These are phyloP conservation scores for Ganoderma lingzhi DNA, from an alignment of 1,284 basidiomycete species.

Conservation along the genomic window DNA sequence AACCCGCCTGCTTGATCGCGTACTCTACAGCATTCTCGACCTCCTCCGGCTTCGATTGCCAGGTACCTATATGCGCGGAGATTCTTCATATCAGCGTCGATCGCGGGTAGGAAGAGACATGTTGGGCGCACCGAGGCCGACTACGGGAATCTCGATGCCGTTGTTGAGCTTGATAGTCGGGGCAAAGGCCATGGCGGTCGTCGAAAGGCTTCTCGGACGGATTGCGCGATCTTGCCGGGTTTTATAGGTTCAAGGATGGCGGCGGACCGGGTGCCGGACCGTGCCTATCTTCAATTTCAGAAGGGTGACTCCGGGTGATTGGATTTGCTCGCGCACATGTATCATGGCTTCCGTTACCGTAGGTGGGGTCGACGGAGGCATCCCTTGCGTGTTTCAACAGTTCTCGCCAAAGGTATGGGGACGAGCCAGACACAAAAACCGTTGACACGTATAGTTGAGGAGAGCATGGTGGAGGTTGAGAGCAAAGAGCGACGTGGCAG, in stretches of 20 bases:
- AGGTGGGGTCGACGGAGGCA: background rate
- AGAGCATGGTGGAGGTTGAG: too few relatives aligned
- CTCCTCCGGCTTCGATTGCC: conserved; percentile 80
- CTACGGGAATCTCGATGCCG: conserved; percentile 69
- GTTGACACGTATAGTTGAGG: too few relatives aligned
- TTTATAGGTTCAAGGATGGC: background rate
- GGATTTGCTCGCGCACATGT: background rate
- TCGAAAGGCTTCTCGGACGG: background rate
- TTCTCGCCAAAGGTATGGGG: too few relatives aligned
- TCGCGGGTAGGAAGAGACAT: background rate
- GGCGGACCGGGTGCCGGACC: conserved; percentile 19
- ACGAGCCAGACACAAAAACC: too few relatives aligned
- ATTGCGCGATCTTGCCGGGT: conserved; percentile 7
- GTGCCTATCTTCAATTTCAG: background rate
- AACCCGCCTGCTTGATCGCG: conserved; percentile 78
- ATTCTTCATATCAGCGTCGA: conserved; percentile 17
- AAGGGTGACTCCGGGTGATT: background rate
- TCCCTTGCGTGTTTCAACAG: too few relatives aligned
- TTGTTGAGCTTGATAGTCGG: conserved; percentile 75
- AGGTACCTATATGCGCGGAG: conserved; percentile 63
- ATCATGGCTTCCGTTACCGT: too few relatives aligned
- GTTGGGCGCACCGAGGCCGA: conserved; percentile 69
- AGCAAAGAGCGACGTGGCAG: too few relatives aligned
- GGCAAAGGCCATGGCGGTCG: conserved; percentile 24
- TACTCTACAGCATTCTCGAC: conserved; percentile 74